phyloP scores from a whole-genome alignment of 2,329 filamentous ascomycete species.

The Dryadomyces sulphureus region DNA sequence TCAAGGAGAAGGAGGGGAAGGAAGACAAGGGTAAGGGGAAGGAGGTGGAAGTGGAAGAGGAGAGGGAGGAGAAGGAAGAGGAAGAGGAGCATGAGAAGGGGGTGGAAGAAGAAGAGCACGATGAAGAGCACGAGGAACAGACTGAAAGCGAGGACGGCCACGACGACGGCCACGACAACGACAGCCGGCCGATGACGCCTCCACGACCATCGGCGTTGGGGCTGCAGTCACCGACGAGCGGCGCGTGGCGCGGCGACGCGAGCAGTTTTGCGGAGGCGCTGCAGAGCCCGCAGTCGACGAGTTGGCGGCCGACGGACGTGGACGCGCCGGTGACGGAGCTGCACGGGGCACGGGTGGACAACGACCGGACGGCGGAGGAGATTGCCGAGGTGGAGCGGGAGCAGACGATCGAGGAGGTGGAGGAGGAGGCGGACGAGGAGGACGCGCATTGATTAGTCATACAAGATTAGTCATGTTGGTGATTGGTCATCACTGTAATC shows the following conservation, averaged over 20 bases:
- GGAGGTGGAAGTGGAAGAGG: not conserved
- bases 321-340: slow-evolving; percentile 17
- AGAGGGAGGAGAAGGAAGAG: not conserved
- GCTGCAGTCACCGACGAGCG: slow-evolving; percentile 30
- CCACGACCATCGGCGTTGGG: slow-evolving; percentile 17
- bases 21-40: not conserved
- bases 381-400: slow-evolving; percentile 24
- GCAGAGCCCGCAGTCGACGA: slow-evolving; percentile 23
- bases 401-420: slow-evolving; percentile 22
- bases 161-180: slow-evolving; percentile 7
- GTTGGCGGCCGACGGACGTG: slow-evolving; percentile 24
- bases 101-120: not conserved
- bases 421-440: not conserved
- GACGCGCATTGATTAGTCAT: too few species aligned
- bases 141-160: not conserved
- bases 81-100: not conserved
- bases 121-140: not conserved
- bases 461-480: too few species aligned
- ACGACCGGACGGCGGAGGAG: slow-evolving; percentile 20
- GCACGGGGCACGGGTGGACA: slow-evolving; percentile 18
- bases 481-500: not conserved
- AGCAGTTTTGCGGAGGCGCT: slow-evolving; percentile 10
- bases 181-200: too few species aligned
- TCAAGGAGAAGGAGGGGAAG: not conserved
- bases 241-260: slow-evolving; percentile 19